Evolutionary conservation across 768 basidiomycete genomes (phyloP).

Genomic region (Sarcodon sp.): DNA sequence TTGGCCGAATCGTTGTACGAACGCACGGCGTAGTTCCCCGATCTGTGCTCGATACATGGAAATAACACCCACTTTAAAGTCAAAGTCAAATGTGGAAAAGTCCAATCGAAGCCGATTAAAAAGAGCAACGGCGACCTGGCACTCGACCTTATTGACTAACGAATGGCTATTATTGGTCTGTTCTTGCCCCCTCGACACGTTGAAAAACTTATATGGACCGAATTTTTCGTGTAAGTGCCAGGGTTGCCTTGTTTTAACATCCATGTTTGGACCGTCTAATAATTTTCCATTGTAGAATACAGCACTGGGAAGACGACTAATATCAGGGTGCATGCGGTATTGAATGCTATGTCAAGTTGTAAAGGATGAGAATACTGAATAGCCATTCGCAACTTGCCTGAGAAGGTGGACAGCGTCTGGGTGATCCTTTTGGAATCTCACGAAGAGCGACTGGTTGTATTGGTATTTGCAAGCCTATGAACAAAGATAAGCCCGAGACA

Average conservation of each 20-base stretch:
- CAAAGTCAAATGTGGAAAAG: conserved; percentile 39
- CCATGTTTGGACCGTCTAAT: conserved; percentile 85
- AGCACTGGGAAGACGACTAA: conserved; percentile 78
- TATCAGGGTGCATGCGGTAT: conserved; percentile 98
- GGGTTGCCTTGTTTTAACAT: conserved; percentile 58
- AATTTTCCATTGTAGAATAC: conserved; percentile 78
- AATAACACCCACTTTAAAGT: conserved; percentile 57
- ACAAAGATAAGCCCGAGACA: conserved; percentile 10
- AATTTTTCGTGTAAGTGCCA: conserved; percentile 80
- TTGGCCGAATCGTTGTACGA: conserved; percentile 58
- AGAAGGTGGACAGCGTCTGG: conserved; percentile 84
- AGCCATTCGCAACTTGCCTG: conserved; percentile 35
- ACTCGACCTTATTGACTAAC: conserved; percentile 65
- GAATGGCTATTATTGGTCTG: conserved; percentile 49
- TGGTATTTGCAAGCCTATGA: conserved; percentile 48
- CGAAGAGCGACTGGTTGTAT: conserved; percentile 90
- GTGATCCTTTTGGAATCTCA: conserved; percentile 70
- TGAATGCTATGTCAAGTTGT: conserved; percentile 59
- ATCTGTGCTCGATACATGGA: conserved; percentile 95
- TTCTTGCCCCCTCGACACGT: conserved; percentile 61
- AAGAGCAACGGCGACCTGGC: conserved; percentile 60
- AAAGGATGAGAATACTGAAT: background rate
- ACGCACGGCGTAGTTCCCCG: conserved; percentile 53
- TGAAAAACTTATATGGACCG: conserved; percentile 84
- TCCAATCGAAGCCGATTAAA: conserved; percentile 60